phyloP scores from a whole-genome alignment of 2,329 filamentous ascomycete species.

The Ilyonectria robusta region DNA sequence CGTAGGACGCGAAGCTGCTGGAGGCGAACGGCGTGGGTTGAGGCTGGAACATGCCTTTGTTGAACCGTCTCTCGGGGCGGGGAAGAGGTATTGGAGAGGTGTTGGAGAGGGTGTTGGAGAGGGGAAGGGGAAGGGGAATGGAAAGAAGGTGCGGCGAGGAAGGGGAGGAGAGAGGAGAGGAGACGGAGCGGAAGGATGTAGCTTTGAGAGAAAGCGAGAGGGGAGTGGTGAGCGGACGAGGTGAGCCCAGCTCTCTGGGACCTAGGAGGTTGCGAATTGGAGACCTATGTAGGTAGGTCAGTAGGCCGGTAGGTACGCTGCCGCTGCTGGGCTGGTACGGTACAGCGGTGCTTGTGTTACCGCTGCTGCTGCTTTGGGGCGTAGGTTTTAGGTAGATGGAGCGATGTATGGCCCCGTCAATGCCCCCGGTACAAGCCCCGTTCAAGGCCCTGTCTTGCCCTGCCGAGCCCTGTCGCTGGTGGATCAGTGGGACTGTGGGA shows the following conservation, averaged over 20 bases:
- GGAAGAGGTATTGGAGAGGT: constrained; percentile 25
- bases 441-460: constrained; percentile 15
- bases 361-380: constrained; percentile 24
- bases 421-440: constrained; percentile 16
- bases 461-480: constrained; percentile 33
- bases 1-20: constrained; percentile 59
- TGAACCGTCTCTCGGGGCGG: constrained; percentile 10
- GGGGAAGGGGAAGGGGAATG: neutral
- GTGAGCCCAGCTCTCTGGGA: constrained; percentile 31
- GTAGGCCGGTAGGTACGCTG: constrained; percentile 1
- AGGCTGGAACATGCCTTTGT: constrained; percentile 68
- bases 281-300: neutral
- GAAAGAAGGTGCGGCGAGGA: constrained; percentile 12
- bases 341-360: neutral
- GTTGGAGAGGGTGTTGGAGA: constrained; percentile 32
- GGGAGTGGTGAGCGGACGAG: neutral
- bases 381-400: constrained; percentile 35
- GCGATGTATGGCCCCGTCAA: constrained; percentile 9
- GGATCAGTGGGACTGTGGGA: constrained; percentile 9
- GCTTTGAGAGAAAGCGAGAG: constrained; percentile 5
- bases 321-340: constrained; percentile 2
- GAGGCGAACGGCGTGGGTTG: constrained; percentile 64
- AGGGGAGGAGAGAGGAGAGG: neutral
- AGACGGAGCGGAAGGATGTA: constrained; percentile 16
- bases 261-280: constrained; percentile 26